Percentiles rank a stretch among this genome's conserved stretches.
phyloP scores from a whole-genome alignment of 257 asterid species.

The Henckelia pumila region DNA sequence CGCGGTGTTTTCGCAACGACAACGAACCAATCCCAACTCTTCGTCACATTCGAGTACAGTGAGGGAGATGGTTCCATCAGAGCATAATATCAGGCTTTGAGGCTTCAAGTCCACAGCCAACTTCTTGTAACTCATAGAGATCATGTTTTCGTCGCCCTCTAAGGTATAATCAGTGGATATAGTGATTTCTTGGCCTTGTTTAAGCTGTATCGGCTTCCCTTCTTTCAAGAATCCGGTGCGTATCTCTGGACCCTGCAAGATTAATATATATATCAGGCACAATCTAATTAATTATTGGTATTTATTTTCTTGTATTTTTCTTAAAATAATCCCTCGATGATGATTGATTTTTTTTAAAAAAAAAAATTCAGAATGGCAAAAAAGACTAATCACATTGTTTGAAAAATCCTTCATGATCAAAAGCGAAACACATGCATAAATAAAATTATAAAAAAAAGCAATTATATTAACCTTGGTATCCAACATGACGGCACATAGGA shows the following conservation, averaged over 20 bases:
- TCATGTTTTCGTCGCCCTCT: conserved; percentile 33
- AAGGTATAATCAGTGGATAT: conserved; percentile 38
- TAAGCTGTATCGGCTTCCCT: conserved; percentile 38
- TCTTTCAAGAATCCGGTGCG: conserved; percentile 38
- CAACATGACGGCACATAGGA: conserved; percentile 47
- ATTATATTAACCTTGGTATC: conserved; percentile 33
- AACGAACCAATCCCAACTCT: conserved; percentile 31
- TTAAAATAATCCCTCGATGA: no score
- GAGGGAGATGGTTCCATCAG: conserved; percentile 45
- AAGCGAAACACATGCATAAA: no score
- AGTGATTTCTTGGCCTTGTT: conserved; percentile 42
- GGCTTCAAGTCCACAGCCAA: conserved; percentile 40
- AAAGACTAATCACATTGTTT: no score
- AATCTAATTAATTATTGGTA: no score
- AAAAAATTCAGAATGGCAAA: no score
- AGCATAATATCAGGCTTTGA: conserved; percentile 35
- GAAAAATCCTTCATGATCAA: no score
- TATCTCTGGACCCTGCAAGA: conserved; percentile 42
- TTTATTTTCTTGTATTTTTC: no score
- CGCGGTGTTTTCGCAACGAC: conserved; percentile 46
- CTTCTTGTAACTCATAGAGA: conserved; percentile 48
- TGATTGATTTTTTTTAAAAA: no score
- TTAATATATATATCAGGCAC: no score
- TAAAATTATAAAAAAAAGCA: no score
- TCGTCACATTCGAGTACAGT: conserved; percentile 30